Conservation (phyloP, 257 asterid genomes). For the Rubia yunnanensis region DNA sequence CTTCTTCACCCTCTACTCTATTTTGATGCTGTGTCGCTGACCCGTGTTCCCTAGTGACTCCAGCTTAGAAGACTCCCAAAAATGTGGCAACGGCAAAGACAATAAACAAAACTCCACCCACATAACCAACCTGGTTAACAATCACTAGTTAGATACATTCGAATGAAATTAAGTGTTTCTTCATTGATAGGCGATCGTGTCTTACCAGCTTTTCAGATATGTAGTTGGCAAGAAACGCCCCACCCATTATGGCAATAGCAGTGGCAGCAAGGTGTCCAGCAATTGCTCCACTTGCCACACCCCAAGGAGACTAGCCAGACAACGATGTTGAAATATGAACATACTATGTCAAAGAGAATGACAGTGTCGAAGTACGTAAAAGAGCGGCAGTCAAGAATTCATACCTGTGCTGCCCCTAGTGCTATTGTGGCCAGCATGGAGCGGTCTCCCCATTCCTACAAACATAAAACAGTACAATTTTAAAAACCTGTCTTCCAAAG, state of each 20-base stretch:
- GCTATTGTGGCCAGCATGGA: slow-evolving; percentile 99
- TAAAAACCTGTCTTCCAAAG: neutral
- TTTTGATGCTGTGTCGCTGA: neutral
- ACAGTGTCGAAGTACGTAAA: neutral
- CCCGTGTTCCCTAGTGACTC: slow-evolving; percentile 2
- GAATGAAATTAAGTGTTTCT: neutral
- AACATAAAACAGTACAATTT: slow-evolving; percentile 4
- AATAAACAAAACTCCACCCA: slow-evolving; percentile 77
- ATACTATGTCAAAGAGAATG: neutral
- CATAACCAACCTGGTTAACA: slow-evolving; percentile 68
- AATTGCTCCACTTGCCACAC: slow-evolving; percentile 96
- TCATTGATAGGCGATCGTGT: neutral
- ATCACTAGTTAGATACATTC: slow-evolving; percentile 12
- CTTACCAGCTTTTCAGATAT: slow-evolving; percentile 93
- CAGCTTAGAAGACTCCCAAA: slow-evolving; percentile 66
- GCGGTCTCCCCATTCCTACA: slow-evolving; percentile 97
- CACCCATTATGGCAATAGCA: slow-evolving; percentile 76
- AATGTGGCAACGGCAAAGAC: slow-evolving; percentile 79
- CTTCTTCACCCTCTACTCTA: neutral
- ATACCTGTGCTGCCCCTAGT: slow-evolving; percentile 96
- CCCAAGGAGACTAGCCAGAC: slow-evolving; percentile 78
- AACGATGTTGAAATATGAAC: neutral
- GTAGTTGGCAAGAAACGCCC: slow-evolving; percentile 84
- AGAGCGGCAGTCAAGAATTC: neutral
- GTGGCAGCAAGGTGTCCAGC: slow-evolving; percentile 84